Base-by-base conservation (phyloP, 139 green algal species). In the Auxenochlorella pyrenoidosa region DNA sequence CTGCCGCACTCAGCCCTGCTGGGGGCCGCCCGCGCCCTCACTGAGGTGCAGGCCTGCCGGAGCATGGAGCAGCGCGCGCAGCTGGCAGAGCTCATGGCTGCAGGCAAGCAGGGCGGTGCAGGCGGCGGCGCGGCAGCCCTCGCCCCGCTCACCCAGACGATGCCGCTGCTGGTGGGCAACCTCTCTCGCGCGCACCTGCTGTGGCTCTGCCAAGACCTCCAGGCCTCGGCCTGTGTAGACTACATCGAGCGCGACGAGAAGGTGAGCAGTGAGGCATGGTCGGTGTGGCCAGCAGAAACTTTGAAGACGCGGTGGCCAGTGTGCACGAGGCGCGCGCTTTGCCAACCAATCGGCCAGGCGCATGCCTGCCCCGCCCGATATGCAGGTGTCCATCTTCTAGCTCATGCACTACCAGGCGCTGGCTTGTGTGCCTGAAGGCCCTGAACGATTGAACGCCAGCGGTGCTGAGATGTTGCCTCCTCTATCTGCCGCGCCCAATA, bases 211-310 rank as follows among this genome's bases (percentile, higher is more conserved):
- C 15, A 41, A 2, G 43, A 76, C 63, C 30, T 41, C 0, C 40
- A 43, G 28, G 80, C 80, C 15, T n/a, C 10, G 16, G 60, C 34
- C 15, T 75, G 63, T 16, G 47, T 85, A 0, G 3, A 65, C 3
- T 85, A 85, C 41, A 41, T 85, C 18, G 80, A 85, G 63, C 40
- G 80, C 0, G 80, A 85, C 28, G 63, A 85, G 16, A n/a, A 85
- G 63, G 80, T 63, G 54, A 54, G 47, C 47, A 18, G 47, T 54
- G 47, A 54, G 47, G 10, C 47, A 54, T 6, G 47, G 47, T 54
- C n/a, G n/a, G n/a, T n/a, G n/a, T n/a, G n/a, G n/a, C n/a, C n/a
- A n/a, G n/a, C n/a, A n/a, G n/a, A n/a, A n/a, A n/a, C n/a, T n/a
- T n/a, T n/a, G n/a, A n/a, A n/a, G n/a, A n/a, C n/a, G n/a, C n/a